Evolutionary conservation across 176 grass and related monocot genomes (phyloP).

Genomic region (Raddia guianensis): DNA sequence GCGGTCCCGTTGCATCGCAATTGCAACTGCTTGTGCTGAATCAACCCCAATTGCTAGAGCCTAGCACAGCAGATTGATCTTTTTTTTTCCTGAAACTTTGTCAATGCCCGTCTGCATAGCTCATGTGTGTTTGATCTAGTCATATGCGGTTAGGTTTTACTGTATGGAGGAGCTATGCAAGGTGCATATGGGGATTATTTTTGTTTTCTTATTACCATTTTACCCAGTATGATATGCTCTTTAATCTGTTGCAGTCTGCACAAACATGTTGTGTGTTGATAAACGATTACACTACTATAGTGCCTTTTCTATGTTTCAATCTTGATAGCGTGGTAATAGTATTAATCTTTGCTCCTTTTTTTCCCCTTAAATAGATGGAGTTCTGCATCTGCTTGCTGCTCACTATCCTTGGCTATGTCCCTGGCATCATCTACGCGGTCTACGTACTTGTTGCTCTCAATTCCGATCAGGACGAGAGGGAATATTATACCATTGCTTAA

Average conservation of each 20-base stretch:
- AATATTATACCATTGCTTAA: conserved; percentile 53
- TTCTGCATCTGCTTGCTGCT: conserved; percentile 79
- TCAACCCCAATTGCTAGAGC: neutral
- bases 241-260: neutral
- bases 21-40: neutral
- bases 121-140: neutral
- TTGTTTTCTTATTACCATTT: neutral
- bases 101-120: neutral
- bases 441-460: conserved; percentile 58
- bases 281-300: neutral
- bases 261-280: neutral
- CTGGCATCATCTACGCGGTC: conserved; percentile 71
- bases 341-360: neutral
- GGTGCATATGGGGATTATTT: neutral
- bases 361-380: conserved; percentile 47
- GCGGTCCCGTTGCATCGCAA: no score
- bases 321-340: neutral
- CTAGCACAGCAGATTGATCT: neutral
- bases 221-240: neutral
- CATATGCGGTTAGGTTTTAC: neutral
- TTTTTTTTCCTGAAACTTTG: neutral
- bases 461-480: conserved; percentile 33
- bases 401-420: conserved; percentile 66
- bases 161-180: no score
- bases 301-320: neutral